phyloP scores from a whole-genome alignment of 805 yeast species.

The Starmerella cellae region DNA sequence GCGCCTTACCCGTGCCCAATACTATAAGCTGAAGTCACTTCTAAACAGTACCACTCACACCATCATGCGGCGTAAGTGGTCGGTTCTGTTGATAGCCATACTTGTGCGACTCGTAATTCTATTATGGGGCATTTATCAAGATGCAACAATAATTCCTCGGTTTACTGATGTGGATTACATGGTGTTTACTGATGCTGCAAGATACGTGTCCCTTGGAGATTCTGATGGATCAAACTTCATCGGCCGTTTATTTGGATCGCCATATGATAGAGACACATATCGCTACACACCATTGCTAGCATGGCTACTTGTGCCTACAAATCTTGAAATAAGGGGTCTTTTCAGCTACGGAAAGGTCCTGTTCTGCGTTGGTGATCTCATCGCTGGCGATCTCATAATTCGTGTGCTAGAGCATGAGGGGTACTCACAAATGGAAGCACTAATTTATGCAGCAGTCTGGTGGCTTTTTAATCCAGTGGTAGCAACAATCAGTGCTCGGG shows the following conservation, averaged over 20 bases:
- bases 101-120: constrained; percentile 47
- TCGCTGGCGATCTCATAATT: constrained; percentile 59
- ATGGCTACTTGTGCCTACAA: constrained; percentile 67
- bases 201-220: constrained; percentile 42
- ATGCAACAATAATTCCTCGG: constrained; percentile 58
- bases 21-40: no score
- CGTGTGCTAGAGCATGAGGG: constrained; percentile 21
- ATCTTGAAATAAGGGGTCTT: constrained; percentile 22
- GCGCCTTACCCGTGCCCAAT: no score
- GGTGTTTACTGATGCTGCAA: constrained; percentile 88
- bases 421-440: constrained; percentile 26
- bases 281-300: constrained; percentile 85
- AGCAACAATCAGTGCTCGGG: constrained; percentile 79
- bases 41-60: no score
- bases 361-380: constrained; percentile 63
- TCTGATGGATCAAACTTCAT: neutral
- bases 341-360: constrained; percentile 65
- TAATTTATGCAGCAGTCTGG: constrained; percentile 54
- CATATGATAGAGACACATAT: constrained; percentile 76
- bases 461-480: constrained; percentile 97
- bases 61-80: neutral
- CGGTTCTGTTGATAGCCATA: constrained; percentile 23
- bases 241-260: constrained; percentile 33
- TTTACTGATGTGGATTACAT: constrained; percentile 91
- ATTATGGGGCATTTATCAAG: constrained; percentile 76